phyloP scores from a whole-genome alignment of 1,139 yeast genomes.

The Hyphopichia pseudoburtonii region DNA sequence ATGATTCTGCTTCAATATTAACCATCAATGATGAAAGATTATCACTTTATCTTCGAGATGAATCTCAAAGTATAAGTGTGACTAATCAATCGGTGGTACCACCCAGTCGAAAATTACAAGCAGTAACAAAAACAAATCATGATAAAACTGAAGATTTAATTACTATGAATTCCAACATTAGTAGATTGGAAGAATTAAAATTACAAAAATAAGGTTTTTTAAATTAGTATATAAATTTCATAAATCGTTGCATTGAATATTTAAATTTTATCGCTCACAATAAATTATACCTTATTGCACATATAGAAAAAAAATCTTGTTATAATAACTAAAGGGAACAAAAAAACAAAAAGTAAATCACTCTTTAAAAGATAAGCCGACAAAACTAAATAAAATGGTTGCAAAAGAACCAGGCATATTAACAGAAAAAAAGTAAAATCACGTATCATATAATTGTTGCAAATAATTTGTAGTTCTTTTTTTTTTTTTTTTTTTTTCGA shows the following conservation, averaged over 20 bases:
- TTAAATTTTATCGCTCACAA: no score
- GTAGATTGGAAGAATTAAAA: constrained; percentile 32
- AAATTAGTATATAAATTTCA: not conserved
- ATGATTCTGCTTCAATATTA: constrained; percentile 56
- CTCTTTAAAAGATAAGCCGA: no score
- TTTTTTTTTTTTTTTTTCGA: not conserved
- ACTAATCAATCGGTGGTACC: constrained; percentile 17
- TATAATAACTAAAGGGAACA: no score
- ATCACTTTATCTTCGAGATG: constrained; percentile 63
- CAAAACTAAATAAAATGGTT: no score
- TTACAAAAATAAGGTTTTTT: constrained; percentile 9
- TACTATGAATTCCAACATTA: constrained; percentile 35
- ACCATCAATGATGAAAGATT: constrained; percentile 68
- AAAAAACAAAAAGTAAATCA: no score
- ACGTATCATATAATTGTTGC: no score
- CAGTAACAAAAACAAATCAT: constrained; percentile 12
- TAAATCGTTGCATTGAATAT: not conserved
- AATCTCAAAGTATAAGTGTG: constrained; percentile 21
- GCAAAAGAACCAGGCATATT: no score
- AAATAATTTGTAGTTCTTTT: not conserved
- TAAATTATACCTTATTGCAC: no score
- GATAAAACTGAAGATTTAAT: constrained; percentile 19
- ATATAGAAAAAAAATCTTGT: no score
- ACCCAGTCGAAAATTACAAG: constrained; percentile 15
- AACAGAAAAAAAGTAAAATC: no score